phyloP scores from a whole-genome alignment of 495 filamentous ascomycete species.

The Xylaria scruposa region DNA sequence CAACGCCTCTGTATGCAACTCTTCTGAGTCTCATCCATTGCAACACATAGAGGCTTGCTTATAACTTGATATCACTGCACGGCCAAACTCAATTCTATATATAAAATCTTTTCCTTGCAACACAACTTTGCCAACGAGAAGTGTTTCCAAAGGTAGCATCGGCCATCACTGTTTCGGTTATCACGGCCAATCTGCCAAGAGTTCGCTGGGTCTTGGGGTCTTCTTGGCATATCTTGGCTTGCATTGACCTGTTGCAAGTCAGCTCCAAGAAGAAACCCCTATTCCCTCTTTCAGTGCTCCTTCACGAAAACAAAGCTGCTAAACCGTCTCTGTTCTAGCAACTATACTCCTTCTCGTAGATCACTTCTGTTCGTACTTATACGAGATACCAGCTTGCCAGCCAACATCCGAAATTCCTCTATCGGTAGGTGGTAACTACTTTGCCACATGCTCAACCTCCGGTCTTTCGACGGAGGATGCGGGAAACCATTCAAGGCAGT shows the following conservation, averaged over 20 bases:
- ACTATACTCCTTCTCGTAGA: background rate
- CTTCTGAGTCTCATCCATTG: background rate
- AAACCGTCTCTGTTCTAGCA: constrained; percentile 7
- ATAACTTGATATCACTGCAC: background rate
- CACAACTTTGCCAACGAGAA: background rate
- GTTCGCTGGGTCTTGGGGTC: background rate
- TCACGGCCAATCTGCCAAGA: constrained; percentile 25
- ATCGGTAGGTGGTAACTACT: background rate
- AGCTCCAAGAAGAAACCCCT: constrained; percentile 3
- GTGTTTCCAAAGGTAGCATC: background rate
- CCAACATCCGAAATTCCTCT: background rate
- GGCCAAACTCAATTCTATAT: background rate
- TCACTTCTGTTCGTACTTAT: background rate
- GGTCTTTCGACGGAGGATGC: background rate
- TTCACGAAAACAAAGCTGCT: background rate
- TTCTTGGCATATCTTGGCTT: constrained; percentile 25
- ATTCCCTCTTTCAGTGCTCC: background rate
- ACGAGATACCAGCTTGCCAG: background rate
- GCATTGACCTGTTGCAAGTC: background rate
- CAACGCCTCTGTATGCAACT: background rate
- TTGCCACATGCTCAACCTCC: background rate
- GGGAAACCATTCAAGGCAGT: background rate
- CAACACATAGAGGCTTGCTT: background rate
- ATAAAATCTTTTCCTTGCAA: background rate
- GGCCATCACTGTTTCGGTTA: constrained; percentile 6